Evolutionary conservation across 2,329 filamentous ascomycete genomes (phyloP), one percentile per base, ranked within the genome.

Genomic region (Neonectria magnoliae): DNA sequence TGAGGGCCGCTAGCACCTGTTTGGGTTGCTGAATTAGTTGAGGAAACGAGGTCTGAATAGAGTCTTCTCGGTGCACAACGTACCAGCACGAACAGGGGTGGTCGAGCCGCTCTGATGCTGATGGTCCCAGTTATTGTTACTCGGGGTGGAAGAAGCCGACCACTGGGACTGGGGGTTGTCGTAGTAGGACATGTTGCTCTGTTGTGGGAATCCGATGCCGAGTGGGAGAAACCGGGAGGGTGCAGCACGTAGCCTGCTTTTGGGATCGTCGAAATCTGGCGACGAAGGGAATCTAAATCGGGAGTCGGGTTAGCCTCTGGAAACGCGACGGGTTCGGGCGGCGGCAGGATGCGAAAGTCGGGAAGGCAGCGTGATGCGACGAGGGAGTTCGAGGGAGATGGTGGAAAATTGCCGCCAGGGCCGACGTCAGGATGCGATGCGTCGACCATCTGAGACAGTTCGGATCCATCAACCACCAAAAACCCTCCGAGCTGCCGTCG

Each of bases 1-100:
- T 89, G 88, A 55, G 91, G 90, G 62, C 91, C 94, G 80, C 87
- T 93, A 67, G 92, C 88, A 81, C 91, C 92, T 93, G 79, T 68
- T 74, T 41, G 36, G 48, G 66, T 59, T 36, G 50, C 53, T 18
- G 22, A n/a, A 42, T 66, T 22, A 65, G 47, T 29, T 45, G 47
- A 45, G 48, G 33, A 31, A 55, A 54, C 22, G 56, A n/a, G 13
- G 22, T 31, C 55, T 52, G 5, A 14, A 50, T 51, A 25, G 38
- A 16, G 31, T 31, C 51, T 22, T 52, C 25, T 57, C 50, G 44
- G 58, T 41, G 52, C 56, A 31, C 36, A 58, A 65, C 56, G 64
- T 78, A 81, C 79, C 80, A 67, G 79, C 74, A 63, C 81, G 80
- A 57, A 77, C 77, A 62, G 81, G 80, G 65, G 81, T 80, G 36